Evolutionary conservation across 2,329 filamentous ascomycete species (phyloP), one percentile per base, ranked within the genome.

Genomic region (Venturia nashicola): DNA sequence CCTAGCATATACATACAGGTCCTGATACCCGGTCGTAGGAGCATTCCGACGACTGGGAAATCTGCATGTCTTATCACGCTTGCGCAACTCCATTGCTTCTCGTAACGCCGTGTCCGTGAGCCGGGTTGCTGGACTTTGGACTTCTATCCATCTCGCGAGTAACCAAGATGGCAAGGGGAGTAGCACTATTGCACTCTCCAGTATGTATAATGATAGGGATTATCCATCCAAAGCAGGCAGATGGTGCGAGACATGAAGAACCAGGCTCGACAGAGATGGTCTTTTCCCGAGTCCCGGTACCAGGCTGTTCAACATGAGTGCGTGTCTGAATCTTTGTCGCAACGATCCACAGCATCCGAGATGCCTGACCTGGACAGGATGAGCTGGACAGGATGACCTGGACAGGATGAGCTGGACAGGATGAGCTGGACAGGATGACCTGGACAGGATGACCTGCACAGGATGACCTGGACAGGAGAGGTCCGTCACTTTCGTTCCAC

Each of bases 11-110:
- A 51, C 4, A 27, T n/a, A n/a, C n/a, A n/a, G n/a, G n/a, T 14
- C 46, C 51, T 36, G 51, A 57, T 57, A 57, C 51, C 51, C 51
- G 51, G 51, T 57, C 51, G 14, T 27, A 57, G 51, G 51, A 32
- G 48, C 23, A 5, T 54, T 32, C 48, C 48, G 48, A 54, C 18
- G 6, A 54, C 23, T 54, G 48, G 48, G 32, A 57, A 48, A n/a
- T n/a, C 27, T 57, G 51, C 51, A 57, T 36, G 51, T 57, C 51
- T 57, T 32, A 57, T 36, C 3, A 57, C 18, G 51, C 51, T 57
- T 57, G 51, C 51, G 14, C 27, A n/a, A 57, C 27, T 34, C n/a
- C n/a, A n/a, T 36, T 36, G 51, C 51, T 57, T 57, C n/a, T 36
- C 32, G 51, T 36, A 36, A 57, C 27, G 14, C 5, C n/a, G 18